These are phyloP conservation scores for Dactylonectria macrodidyma DNA, from an alignment of 2,329 filamentous ascomycete genomes.

Conservation along the genomic window DNA sequence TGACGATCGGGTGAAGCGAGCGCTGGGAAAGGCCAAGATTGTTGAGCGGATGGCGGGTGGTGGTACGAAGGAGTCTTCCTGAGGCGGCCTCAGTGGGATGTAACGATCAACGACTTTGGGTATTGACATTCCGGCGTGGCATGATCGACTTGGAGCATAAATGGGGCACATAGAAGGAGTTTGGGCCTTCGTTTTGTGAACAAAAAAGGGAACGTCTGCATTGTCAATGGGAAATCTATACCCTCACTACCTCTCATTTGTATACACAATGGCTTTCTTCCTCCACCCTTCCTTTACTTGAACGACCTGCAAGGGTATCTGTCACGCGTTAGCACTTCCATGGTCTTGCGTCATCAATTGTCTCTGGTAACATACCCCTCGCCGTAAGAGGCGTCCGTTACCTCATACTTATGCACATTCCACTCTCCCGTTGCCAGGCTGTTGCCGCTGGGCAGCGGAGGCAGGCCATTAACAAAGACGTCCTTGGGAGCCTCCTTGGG, in stretches of 20 bases:
- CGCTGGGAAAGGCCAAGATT: conserved; percentile 86
- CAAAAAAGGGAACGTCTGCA: conserved; percentile 46
- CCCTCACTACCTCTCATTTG: conserved; percentile 47
- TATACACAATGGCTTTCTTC: conserved; percentile 47
- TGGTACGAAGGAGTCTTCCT: conserved; percentile 35
- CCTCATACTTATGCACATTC: conserved; percentile 78
- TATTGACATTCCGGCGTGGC: conserved; percentile 24
- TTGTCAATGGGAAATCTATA: conserved; percentile 51
- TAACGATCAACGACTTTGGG: conserved; percentile 19
- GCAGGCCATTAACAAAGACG: conserved; percentile 83
- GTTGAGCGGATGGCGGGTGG: conserved; percentile 77
- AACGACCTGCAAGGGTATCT: conserved; percentile 78
- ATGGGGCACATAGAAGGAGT: conserved; percentile 23
- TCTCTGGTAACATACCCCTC: conserved; percentile 69
- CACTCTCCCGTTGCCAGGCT: conserved; percentile 67
- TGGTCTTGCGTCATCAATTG: too few species aligned
- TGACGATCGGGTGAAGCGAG: conserved; percentile 89
- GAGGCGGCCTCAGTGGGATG: conserved; percentile 18
- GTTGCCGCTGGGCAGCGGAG: conserved; percentile 86
- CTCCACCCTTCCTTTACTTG: conserved; percentile 56
- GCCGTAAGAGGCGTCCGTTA: conserved; percentile 79
- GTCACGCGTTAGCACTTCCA: conserved; percentile 41
- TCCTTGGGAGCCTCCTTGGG: conserved; percentile 72
- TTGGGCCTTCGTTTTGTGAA: conserved; percentile 19
- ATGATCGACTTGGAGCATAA: conserved; percentile 12